Conservation (phyloP, 805 yeast species). For the Ogataea saltuana region DNA sequence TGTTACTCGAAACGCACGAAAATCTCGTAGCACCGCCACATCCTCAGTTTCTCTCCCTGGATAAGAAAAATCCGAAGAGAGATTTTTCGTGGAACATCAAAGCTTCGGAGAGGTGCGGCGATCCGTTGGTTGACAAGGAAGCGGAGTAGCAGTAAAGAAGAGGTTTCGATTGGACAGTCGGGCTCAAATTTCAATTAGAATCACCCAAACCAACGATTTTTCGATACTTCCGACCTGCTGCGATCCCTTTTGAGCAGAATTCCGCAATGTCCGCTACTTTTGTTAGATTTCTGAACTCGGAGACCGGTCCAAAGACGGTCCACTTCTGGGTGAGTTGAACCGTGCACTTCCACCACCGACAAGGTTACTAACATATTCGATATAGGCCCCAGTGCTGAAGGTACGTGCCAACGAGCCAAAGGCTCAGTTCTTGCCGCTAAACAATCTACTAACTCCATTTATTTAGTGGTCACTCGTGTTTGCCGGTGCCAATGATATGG, state of each 20-base stretch:
- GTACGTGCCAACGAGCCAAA: slow-evolving; percentile 25
- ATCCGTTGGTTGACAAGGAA: slow-evolving; percentile 1
- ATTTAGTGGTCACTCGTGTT: slow-evolving; percentile 83
- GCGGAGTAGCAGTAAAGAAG: background rate
- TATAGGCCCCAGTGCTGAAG: slow-evolving; percentile 59
- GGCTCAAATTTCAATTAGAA: too few relatives aligned
- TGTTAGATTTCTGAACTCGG: slow-evolving; percentile 72
- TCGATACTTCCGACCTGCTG: background rate
- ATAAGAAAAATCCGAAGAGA: slow-evolving; percentile 1
- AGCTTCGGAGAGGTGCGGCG: slow-evolving; percentile 6
- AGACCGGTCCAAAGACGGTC: slow-evolving; percentile 95
- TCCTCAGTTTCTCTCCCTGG: background rate
- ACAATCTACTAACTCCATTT: slow-evolving; percentile 2
- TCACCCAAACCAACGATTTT: too few relatives aligned
- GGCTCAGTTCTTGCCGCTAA: background rate
- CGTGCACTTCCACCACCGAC: background rate
- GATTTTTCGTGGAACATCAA: background rate
- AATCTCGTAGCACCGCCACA: slow-evolving; percentile 1
- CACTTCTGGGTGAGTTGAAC: slow-evolving; percentile 82
- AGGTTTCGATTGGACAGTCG: background rate
- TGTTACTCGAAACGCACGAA: too few relatives aligned
- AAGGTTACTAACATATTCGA: slow-evolving; percentile 15
- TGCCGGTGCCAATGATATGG: slow-evolving; percentile 86
- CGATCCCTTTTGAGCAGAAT: too few relatives aligned
- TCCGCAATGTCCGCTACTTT: slow-evolving; percentile 52